These are phyloP conservation scores for Metschnikowia koreensis DNA, from an alignment of 805 yeast species.

Conservation along the genomic window DNA sequence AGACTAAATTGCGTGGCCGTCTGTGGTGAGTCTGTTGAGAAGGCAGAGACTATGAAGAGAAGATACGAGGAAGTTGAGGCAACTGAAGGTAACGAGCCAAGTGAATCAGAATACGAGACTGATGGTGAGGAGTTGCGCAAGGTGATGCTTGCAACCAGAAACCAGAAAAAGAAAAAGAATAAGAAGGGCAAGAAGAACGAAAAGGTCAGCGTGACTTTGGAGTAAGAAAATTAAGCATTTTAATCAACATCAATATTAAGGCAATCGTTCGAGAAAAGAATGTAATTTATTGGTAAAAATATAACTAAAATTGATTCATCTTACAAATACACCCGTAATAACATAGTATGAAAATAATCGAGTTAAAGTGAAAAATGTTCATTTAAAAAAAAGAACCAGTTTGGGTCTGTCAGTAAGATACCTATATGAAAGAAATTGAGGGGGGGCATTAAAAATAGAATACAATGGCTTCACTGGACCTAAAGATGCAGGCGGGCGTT, in stretches of 20 bases:
- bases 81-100: conserved; percentile 33
- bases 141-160: conserved; percentile 51
- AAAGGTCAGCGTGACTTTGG: conserved; percentile 53
- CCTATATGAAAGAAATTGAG: no score
- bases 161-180: conserved; percentile 39
- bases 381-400: neutral
- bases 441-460: no score
- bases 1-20: conserved; percentile 82
- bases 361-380: neutral
- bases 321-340: no score
- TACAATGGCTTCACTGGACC: neutral
- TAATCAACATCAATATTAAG: no score
- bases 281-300: no score
- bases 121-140: conserved; percentile 66
- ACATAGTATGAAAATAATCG: no score
- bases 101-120: conserved; percentile 74
- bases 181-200: conserved; percentile 23
- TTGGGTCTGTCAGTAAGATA: no score
- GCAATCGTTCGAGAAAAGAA: no score
- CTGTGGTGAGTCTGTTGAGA: conserved; percentile 76
- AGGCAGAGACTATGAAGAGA: conserved; percentile 65
- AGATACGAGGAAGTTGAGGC: conserved; percentile 38
- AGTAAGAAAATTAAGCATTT: conserved; percentile 25
- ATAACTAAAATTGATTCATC: no score
- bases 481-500: neutral